These are phyloP conservation scores for Clitoria ternatea DNA, from an alignment of 306 rosid species.

Conservation along the genomic window DNA sequence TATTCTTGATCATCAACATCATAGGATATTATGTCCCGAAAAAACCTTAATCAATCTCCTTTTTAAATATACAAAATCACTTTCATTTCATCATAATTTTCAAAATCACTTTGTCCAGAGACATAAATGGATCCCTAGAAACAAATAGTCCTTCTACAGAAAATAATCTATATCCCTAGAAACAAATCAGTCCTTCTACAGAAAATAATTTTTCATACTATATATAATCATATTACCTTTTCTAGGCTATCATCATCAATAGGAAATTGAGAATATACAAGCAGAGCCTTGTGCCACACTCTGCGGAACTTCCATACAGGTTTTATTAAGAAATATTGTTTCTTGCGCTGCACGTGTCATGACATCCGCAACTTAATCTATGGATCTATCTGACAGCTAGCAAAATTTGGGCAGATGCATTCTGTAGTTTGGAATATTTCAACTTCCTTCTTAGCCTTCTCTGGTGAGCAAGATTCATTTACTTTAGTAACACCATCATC, in stretches of 20 bases:
- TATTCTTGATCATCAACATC: neutral
- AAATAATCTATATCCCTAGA: neutral
- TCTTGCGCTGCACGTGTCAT: constrained; percentile 23
- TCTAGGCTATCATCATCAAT: constrained; percentile 29
- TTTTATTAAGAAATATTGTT: constrained; percentile 27
- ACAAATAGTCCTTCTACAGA: constrained; percentile 8
- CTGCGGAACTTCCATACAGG: constrained; percentile 36
- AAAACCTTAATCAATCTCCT: neutral
- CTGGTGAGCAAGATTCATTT: constrained; percentile 32
- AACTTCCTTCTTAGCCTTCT: constrained; percentile 33
- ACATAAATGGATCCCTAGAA: constrained; percentile 11
- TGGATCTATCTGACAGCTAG: constrained; percentile 22
- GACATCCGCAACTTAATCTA: constrained; percentile 27
- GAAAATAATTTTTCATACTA: neutral
- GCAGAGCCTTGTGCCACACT: constrained; percentile 30
- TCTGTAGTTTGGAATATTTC: constrained; percentile 32
- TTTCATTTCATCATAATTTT: neutral
- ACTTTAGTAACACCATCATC: constrained; percentile 26
- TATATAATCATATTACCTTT: constrained; percentile 47
- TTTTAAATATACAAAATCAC: neutral
- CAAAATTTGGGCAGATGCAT: constrained; percentile 29
- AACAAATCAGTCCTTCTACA: constrained; percentile 12
- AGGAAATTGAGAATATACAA: constrained; percentile 36
- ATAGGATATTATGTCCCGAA: constrained; percentile 2
- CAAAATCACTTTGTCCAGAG: constrained; percentile 24